Evolutionary conservation across 106 monocot genomes (phyloP).

Genomic region (Dioscorea dumetorum): DNA sequence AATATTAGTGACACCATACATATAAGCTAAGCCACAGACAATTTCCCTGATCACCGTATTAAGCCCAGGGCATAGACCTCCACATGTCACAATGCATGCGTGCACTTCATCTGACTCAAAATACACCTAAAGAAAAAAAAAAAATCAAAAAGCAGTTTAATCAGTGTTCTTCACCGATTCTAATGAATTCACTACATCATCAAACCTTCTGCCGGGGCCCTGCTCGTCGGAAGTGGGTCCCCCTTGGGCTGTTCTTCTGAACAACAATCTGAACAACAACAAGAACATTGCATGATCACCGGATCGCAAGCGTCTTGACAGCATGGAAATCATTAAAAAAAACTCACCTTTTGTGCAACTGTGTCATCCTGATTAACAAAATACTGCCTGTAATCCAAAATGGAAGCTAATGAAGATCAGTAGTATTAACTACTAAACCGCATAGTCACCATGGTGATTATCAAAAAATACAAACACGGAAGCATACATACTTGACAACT

Average conservation of each 20-base stretch:
- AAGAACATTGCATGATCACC: not conserved
- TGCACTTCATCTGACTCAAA: slow-evolving; percentile 71
- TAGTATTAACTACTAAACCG: not conserved
- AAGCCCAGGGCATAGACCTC: slow-evolving; percentile 66
- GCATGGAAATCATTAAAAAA: not conserved
- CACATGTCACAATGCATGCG: slow-evolving; percentile 66
- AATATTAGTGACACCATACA: slow-evolving; percentile 59
- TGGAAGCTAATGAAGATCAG: not conserved
- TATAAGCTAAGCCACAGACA: slow-evolving; percentile 53
- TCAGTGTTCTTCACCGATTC: no score
- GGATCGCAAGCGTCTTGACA: no score
- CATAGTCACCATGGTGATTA: no score
- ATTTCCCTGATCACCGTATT: slow-evolving; percentile 69
- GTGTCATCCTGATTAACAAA: slow-evolving; percentile 82
- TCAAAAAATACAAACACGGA: no score
- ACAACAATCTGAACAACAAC: slow-evolving; percentile 60
- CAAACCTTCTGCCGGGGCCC: slow-evolving; percentile 80
- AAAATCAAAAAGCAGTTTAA: no score
- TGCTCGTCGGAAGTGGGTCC: slow-evolving; percentile 77
- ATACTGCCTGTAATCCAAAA: slow-evolving; percentile 59
- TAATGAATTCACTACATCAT: not conserved
- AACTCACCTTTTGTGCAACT: slow-evolving; percentile 60
- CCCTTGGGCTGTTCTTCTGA: slow-evolving; percentile 56
- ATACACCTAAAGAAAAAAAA: slow-evolving; percentile 34
- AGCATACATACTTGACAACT: slow-evolving; percentile 70